A percentile compares a stretch with the other conserved stretches of the same genome.
phyloP scores from a whole-genome alignment of 306 rosid species.

The Citrullus colocynthis region DNA sequence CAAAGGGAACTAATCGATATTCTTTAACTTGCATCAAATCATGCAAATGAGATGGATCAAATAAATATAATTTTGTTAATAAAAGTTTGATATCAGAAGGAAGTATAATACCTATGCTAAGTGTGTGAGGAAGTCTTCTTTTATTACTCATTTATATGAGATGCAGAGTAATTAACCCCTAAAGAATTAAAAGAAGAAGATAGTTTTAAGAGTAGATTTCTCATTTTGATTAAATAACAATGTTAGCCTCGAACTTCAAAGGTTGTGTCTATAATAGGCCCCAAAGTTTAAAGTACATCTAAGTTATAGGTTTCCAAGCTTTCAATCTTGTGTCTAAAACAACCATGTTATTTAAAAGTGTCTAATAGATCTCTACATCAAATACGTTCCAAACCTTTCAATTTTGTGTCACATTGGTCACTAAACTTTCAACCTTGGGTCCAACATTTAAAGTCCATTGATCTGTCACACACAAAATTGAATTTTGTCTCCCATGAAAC shows the following conservation, averaged over 20 bases:
- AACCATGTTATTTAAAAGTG: background rate
- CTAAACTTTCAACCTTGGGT: no score
- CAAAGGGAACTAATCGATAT: background rate
- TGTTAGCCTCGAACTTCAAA: background rate
- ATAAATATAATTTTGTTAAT: background rate
- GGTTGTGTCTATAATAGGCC: background rate
- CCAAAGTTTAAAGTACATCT: background rate
- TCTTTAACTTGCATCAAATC: background rate
- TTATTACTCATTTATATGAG: background rate
- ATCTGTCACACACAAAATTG: background rate
- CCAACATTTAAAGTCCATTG: no score
- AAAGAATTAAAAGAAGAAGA: background rate
- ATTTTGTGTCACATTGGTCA: background rate
- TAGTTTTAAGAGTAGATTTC: background rate
- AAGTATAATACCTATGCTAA: background rate
- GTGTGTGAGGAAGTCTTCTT: background rate
- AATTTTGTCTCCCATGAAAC: background rate
- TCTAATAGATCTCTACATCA: background rate
- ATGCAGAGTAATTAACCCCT: background rate
- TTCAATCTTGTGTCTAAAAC: background rate
- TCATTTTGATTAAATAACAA: background rate
- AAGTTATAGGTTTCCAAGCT: background rate
- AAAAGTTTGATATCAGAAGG: background rate
- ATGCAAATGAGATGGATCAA: background rate
- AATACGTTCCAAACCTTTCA: background rate